Percentiles rank a stretch among this genome's conserved stretches.
phyloP scores from a whole-genome alignment of 305 asterid genomes.

The Plantago rigida region DNA sequence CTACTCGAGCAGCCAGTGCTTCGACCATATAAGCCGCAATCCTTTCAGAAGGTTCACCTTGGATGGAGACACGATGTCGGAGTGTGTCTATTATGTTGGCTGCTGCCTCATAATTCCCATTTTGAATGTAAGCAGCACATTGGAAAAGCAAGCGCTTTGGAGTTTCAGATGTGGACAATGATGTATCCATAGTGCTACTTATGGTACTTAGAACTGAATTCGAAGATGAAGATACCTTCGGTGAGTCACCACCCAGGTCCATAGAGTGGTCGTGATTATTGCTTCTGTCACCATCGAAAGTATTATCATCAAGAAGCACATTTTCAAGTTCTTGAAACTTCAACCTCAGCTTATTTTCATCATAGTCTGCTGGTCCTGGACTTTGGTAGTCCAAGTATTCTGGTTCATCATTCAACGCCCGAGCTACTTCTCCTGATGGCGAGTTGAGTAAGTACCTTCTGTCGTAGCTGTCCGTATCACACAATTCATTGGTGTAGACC shows the following conservation, averaged over 20 bases:
- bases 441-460: constrained; percentile 47
- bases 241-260: constrained; percentile 64
- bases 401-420: constrained; percentile 34
- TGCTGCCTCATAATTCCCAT: constrained; percentile 47
- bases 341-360: constrained; percentile 46
- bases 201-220: constrained; percentile 44
- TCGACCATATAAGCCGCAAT: constrained; percentile 94
- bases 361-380: constrained; percentile 37
- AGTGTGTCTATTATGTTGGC: constrained; percentile 50
- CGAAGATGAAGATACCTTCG: constrained; percentile 64
- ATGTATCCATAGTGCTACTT: constrained; percentile 36
- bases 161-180: constrained; percentile 29
- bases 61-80: constrained; percentile 67
- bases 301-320: constrained; percentile 59
- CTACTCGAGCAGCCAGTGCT: constrained; percentile 81
- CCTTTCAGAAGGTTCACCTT: constrained; percentile 71
- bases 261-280: constrained; percentile 27
- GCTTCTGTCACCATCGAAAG: constrained; percentile 22
- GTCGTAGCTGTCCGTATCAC: constrained; percentile 44
- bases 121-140: constrained; percentile 64
- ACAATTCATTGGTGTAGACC: constrained; percentile 44
- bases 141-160: constrained; percentile 60
- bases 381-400: constrained; percentile 33
- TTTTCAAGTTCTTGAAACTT: constrained; percentile 80
- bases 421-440: constrained; percentile 47